Evolutionary conservation across 768 basidiomycete species (phyloP).

Genomic region (Mycena maculata): DNA sequence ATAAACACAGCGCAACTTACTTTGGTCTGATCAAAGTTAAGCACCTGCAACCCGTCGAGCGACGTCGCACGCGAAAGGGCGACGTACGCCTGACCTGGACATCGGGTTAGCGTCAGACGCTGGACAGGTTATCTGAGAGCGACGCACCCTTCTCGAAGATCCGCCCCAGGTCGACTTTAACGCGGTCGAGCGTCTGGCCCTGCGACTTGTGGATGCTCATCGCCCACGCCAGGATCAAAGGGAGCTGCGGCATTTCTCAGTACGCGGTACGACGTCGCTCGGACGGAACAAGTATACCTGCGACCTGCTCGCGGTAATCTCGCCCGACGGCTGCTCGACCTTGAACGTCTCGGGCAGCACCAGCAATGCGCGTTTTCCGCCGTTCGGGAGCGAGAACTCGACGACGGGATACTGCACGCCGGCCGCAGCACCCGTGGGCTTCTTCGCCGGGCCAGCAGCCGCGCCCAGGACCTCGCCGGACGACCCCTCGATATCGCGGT

Average conservation of each 20-base stretch:
- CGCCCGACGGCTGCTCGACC: slow-evolving; percentile 87
- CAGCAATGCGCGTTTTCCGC: slow-evolving; percentile 62
- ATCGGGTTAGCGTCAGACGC: slow-evolving; percentile 1
- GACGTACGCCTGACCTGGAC: slow-evolving; percentile 88
- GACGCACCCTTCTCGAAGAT: slow-evolving; percentile 90
- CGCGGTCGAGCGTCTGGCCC: slow-evolving; percentile 94
- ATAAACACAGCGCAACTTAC: slow-evolving; percentile 48
- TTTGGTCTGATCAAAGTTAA: slow-evolving; percentile 81
- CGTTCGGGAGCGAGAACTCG: slow-evolving; percentile 75
- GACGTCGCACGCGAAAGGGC: slow-evolving; percentile 90
- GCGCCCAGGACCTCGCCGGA: slow-evolving; percentile 43
- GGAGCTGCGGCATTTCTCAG: slow-evolving; percentile 64
- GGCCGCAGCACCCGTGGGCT: slow-evolving; percentile 32
- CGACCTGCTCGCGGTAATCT: slow-evolving; percentile 79
- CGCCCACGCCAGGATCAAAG: slow-evolving; percentile 93
- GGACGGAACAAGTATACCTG: slow-evolving; percentile 66
- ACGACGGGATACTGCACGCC: slow-evolving; percentile 71
- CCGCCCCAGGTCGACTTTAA: slow-evolving; percentile 92
- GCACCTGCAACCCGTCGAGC: slow-evolving; percentile 85
- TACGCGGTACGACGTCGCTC: slow-evolving; percentile 4
- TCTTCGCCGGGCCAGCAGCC: slow-evolving; percentile 39
- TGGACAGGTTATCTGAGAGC: not conserved
- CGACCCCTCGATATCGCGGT: slow-evolving; percentile 48
- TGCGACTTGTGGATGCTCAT: slow-evolving; percentile 99
- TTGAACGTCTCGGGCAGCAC: slow-evolving; percentile 87